phyloP scores from a whole-genome alignment of 2,329 filamentous ascomycete genomes.

The Fusarium oxysporum region DNA sequence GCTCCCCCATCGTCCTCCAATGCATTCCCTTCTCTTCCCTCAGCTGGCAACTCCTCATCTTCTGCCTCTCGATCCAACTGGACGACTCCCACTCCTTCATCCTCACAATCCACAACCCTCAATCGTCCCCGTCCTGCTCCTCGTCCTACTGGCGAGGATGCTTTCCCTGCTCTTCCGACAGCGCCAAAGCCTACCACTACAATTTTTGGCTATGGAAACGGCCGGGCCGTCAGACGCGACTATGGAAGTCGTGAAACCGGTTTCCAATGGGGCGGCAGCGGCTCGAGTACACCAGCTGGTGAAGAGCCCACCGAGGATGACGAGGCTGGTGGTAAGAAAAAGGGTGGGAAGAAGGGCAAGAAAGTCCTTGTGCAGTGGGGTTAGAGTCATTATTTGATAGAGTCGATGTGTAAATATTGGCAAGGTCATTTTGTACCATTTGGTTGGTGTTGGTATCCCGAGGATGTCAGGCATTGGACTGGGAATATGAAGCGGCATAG shows the following conservation, averaged over 20 bases:
- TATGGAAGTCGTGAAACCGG: conserved; percentile 60
- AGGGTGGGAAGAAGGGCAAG: conserved; percentile 69
- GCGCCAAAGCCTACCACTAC: conserved; percentile 76
- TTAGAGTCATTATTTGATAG: conserved; percentile 44
- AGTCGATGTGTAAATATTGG: neutral
- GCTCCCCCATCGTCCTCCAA: conserved; percentile 44
- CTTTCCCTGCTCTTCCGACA: conserved; percentile 85
- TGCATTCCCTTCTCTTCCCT: conserved; percentile 60
- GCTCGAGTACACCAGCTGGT: conserved; percentile 42
- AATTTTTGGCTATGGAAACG: conserved; percentile 70
- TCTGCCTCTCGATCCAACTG: conserved; percentile 48
- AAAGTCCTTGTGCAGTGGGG: conserved; percentile 73
- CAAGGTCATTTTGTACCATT: neutral
- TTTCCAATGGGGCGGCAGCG: conserved; percentile 62
- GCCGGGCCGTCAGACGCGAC: conserved; percentile 66
- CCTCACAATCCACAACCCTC: conserved; percentile 45
- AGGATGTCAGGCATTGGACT: neutral
- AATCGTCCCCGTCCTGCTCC: conserved; percentile 34
- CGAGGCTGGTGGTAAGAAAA: conserved; percentile 59
- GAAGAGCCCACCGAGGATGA: conserved; percentile 45
- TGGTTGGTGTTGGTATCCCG: neutral
- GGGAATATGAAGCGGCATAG: neutral
- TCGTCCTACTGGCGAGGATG: conserved; percentile 61
- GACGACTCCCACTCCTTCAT: conserved; percentile 39
- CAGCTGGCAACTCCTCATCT: conserved; percentile 38